These are phyloP conservation scores for Usnea hakonensis DNA, from an alignment of 495 filamentous ascomycete species.

Conservation along the genomic window DNA sequence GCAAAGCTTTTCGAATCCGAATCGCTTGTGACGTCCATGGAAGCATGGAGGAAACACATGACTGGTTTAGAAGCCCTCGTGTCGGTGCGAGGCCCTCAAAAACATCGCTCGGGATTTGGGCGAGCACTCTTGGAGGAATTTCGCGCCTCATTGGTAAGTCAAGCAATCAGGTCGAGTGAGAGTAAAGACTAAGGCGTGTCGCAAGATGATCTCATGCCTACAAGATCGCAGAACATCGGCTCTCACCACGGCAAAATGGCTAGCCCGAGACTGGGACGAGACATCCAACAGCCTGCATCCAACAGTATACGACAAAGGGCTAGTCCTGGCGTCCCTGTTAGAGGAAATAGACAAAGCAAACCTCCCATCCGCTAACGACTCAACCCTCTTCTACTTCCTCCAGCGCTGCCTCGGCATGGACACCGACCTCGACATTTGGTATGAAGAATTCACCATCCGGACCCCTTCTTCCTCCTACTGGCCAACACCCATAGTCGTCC, in stretches of 20 bases:
- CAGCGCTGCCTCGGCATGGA: conserved; percentile 1
- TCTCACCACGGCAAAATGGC: neutral
- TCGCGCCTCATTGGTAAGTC: neutral
- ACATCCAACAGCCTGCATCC: neutral
- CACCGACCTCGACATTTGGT: neutral
- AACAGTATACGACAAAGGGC: neutral
- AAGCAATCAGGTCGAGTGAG: neutral
- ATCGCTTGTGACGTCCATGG: neutral
- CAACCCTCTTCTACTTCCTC: neutral
- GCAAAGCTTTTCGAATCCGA: neutral
- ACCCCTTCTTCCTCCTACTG: neutral
- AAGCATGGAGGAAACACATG: conserved; percentile 1
- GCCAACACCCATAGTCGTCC: neutral
- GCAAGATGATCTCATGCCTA: neutral
- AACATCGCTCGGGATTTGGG: neutral
- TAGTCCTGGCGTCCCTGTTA: neutral
- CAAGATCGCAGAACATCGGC: neutral
- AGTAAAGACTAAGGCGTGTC: neutral
- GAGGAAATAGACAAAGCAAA: neutral
- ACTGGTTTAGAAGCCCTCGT: neutral
- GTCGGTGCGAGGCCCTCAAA: neutral
- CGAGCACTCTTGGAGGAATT: neutral
- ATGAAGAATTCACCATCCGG: neutral
- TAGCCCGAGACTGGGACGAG: neutral
- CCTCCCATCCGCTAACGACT: neutral